Evolutionary conservation across 2,329 filamentous ascomycete species (phyloP), one percentile per base, ranked within the genome.

Genomic region (Scedosporium aurantiacum): DNA sequence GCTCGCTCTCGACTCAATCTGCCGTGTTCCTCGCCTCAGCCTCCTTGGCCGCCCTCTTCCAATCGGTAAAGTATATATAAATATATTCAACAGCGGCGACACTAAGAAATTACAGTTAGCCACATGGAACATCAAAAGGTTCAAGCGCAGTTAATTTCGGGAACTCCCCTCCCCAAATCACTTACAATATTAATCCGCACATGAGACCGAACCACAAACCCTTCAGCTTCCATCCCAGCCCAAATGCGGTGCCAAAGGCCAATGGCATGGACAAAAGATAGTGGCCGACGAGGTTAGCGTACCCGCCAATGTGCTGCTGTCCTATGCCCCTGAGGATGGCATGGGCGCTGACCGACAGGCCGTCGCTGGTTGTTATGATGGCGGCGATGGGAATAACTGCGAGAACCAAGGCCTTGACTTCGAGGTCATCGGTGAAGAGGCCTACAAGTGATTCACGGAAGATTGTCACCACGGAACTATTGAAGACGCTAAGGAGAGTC

Each of bases 361-460:
- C 86, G 72, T 99, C 93, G 67, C 95, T 92, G 25, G 96, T 81
- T 71, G 97, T 92, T 79, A 97, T 95, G 1, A 90, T 82, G 0
- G 92, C 91, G 63, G 90, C 90, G 2, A 97, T 75, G 0, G 91
- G 92, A 41, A 97, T 79, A 2, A 91, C 83, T 2, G 75, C 72
- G 0, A 89, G 82, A 21, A 90, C 87, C 40, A 91, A 76, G 21
- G 75, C 76, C 63, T 90, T 82, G 60, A 93, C 89, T 55, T 86
- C 85, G 5, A 77, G 69, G 65, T 93, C 89, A 5, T 82, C 77
- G n/a, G 89, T 92, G 72, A 93, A 91, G 5, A 97, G 82, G 47
- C 82, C 77, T 0, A 91, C 90, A 27, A 97, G 87, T 66, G 86
- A 80, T 66, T 86, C 84, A 16, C 91, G 83, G 21, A 96, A 78